phyloP scores from a whole-genome alignment of 768 basidiomycete genomes.

The Xerocomellus chrysenteron region DNA sequence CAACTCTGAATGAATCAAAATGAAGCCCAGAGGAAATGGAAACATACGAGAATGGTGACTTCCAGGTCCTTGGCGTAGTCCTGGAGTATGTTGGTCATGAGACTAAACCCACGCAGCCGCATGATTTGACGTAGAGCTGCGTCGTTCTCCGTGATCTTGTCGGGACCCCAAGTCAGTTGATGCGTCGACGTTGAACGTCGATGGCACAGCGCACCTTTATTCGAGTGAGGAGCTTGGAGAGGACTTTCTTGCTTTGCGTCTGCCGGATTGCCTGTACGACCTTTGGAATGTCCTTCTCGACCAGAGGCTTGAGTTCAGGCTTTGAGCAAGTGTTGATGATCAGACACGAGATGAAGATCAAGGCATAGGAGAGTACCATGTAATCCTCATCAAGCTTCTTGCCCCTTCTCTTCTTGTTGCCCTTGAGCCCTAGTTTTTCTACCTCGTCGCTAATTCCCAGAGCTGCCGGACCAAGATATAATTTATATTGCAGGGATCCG shows the following conservation, averaged over 20 bases:
- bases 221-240: constrained; percentile 79
- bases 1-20: background rate
- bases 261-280: constrained; percentile 91
- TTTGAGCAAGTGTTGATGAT: constrained; percentile 29
- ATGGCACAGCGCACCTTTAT: constrained; percentile 58
- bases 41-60: constrained; percentile 64
- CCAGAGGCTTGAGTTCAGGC: constrained; percentile 76
- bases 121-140: constrained; percentile 79
- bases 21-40: background rate
- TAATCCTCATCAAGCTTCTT: constrained; percentile 96
- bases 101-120: constrained; percentile 88
- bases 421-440: constrained; percentile 79
- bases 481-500: background rate
- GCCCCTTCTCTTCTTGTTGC: constrained; percentile 83
- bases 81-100: constrained; percentile 86
- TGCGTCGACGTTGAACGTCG: background rate
- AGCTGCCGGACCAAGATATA: constrained; percentile 43
- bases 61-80: constrained; percentile 73
- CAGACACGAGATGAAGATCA: background rate
- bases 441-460: constrained; percentile 93
- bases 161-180: background rate
- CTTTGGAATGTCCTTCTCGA: constrained; percentile 82
- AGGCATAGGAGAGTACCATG: constrained; percentile 48
- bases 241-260: constrained; percentile 76
- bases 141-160: constrained; percentile 81